These are phyloP conservation scores for Pyrenophora seminiperda DNA, from an alignment of 2,329 filamentous ascomycete genomes.

Conservation along the genomic window DNA sequence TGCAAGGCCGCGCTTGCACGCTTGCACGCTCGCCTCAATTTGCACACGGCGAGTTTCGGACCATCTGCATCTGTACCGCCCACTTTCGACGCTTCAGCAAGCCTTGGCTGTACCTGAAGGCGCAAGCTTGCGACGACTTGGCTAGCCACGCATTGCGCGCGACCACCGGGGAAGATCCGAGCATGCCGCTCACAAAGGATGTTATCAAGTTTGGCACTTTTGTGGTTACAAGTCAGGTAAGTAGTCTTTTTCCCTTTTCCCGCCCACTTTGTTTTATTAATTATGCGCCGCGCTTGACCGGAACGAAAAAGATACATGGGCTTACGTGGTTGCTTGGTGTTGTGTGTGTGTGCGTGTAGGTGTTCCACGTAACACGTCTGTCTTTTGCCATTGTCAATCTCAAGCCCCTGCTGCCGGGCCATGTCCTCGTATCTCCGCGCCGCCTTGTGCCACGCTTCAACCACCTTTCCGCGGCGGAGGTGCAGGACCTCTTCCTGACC, in stretches of 20 bases:
- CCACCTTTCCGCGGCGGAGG: constrained; percentile 73
- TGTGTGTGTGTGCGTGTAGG: constrained; percentile 62
- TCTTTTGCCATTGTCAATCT: constrained; percentile 93
- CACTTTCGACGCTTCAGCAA: too few relatives aligned
- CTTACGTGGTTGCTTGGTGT: not conserved
- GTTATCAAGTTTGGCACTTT: constrained; percentile 52
- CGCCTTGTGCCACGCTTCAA: constrained; percentile 71
- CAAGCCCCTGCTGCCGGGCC: constrained; percentile 89
- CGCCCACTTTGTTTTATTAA: not conserved
- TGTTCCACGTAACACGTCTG: constrained; percentile 80
- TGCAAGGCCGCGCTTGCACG: too few relatives aligned
- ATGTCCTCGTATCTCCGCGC: constrained; percentile 86
- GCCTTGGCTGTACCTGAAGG: too few relatives aligned
- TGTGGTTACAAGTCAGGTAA: constrained; percentile 53
- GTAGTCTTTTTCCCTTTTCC: constrained; percentile 2
- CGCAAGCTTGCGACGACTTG: constrained; percentile 5
- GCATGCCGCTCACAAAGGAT: constrained; percentile 49
- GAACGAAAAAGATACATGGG: too few relatives aligned
- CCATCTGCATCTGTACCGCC: not conserved
- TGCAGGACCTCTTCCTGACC: constrained; percentile 84
- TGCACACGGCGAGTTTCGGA: not conserved
- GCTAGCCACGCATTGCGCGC: constrained; percentile 1
- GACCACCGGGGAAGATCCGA: not conserved
- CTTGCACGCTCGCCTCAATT: constrained; percentile 2
- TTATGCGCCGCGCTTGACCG: too few relatives aligned